phyloP scores from a whole-genome alignment of 768 basidiomycete species.

The Kwoniella pini region DNA sequence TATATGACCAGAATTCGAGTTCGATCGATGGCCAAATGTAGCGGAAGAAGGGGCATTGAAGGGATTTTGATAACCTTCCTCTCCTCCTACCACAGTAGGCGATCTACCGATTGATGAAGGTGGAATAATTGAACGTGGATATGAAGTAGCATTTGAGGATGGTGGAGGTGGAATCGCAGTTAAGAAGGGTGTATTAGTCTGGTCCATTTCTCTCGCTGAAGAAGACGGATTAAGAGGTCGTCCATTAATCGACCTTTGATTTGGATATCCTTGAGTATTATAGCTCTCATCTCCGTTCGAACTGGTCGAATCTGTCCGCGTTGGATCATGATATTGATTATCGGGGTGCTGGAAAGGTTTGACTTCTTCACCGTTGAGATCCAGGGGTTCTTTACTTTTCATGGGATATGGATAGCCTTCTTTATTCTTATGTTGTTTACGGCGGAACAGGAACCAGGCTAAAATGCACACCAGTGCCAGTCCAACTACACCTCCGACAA shows the following conservation, averaged over 20 bases:
- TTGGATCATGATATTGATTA: neutral
- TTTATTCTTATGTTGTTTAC: neutral
- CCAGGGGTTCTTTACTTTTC: conserved; percentile 7
- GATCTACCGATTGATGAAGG: conserved; percentile 15
- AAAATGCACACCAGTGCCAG: conserved; percentile 34
- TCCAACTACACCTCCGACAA: conserved; percentile 36
- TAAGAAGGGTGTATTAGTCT: conserved; percentile 15
- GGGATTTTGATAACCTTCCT: neutral
- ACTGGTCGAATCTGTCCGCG: neutral
- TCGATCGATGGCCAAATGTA: conserved; percentile 4
- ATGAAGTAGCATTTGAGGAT: conserved; percentile 22
- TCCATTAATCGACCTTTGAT: neutral
- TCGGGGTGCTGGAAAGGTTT: conserved; percentile 14
- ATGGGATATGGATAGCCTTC: neutral
- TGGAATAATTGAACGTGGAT: conserved; percentile 10
- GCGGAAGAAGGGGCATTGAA: neutral
- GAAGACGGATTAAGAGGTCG: neutral
- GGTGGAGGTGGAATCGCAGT: conserved; percentile 11
- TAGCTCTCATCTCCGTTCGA: conserved; percentile 3
- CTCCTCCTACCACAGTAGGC: neutral
- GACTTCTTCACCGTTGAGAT: conserved; percentile 26
- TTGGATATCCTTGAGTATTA: neutral
- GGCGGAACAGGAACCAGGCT: conserved; percentile 28
- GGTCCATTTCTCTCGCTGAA: conserved; percentile 13
- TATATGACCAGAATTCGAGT: neutral